A percentile compares a stretch with the other conserved stretches of the same genome.
phyloP scores from a whole-genome alignment of 768 basidiomycete species.

The Astraeus odoratus region DNA sequence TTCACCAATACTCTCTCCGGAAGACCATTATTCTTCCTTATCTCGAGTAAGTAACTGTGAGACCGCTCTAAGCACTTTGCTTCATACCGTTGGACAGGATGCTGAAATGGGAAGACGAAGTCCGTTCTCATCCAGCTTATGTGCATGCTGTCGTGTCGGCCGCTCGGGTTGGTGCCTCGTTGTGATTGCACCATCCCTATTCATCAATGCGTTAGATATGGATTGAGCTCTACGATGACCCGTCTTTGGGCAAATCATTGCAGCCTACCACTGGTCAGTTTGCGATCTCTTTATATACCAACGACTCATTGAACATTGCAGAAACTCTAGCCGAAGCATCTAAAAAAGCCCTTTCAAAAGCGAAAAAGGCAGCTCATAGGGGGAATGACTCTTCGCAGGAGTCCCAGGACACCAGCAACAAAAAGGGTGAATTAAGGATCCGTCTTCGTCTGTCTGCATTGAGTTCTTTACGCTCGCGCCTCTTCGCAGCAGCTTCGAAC shows the following conservation, averaged over 20 bases:
- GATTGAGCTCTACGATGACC: constrained; percentile 63
- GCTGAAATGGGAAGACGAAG: constrained; percentile 72
- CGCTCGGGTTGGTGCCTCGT: constrained; percentile 43
- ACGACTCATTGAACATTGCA: constrained; percentile 4
- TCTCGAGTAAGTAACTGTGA: constrained; percentile 51
- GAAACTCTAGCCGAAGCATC: constrained; percentile 28
- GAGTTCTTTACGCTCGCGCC: constrained; percentile 7
- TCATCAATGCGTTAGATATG: constrained; percentile 51
- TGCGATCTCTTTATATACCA: constrained; percentile 29
- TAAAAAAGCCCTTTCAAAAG: constrained; percentile 83
- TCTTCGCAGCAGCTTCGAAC: constrained; percentile 15
- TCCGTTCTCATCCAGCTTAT: constrained; percentile 75
- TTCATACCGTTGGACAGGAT: constrained; percentile 39
- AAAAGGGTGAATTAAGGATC: constrained; percentile 50
- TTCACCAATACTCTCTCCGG: constrained; percentile 90
- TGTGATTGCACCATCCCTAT: constrained; percentile 10
- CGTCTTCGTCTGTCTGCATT: constrained; percentile 6
- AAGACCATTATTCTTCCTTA: constrained; percentile 86
- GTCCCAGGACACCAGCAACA: constrained; percentile 36
- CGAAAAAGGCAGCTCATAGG: constrained; percentile 68
- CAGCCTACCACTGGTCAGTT: constrained; percentile 30
- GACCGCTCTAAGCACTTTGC: constrained; percentile 1
- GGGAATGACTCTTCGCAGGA: constrained; percentile 37
- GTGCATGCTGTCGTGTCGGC: constrained; percentile 66
- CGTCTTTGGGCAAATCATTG: constrained; percentile 43